Conservation (phyloP, 2,329 filamentous ascomycete genomes). For the Falciphora oryzae region DNA sequence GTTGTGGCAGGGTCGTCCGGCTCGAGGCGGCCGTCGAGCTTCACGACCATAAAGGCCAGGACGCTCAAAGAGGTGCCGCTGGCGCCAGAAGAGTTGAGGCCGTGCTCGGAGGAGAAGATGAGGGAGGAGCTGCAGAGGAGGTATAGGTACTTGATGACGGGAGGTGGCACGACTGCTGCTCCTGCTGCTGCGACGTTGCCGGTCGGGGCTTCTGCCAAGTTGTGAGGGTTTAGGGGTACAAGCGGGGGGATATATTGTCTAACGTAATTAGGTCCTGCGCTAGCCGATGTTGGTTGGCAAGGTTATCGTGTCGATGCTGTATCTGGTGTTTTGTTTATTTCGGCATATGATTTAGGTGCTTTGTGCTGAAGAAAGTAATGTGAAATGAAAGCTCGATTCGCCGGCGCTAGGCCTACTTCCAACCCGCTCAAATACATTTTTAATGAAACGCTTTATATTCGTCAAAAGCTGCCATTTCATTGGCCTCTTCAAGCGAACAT, state of each 20-base stretch:
- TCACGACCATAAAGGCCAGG: constrained; percentile 42
- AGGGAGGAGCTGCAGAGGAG: constrained; percentile 29
- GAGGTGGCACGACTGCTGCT: background rate
- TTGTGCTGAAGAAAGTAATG: too few relatives aligned
- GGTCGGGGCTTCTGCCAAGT: constrained; percentile 19
- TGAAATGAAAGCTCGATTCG: too few relatives aligned
- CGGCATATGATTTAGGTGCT: too few relatives aligned
- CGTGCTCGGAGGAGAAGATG: constrained; percentile 39
- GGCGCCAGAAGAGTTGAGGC: constrained; percentile 36
- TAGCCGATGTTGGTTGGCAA: background rate
- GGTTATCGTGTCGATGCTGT: background rate
- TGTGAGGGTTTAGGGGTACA: constrained; percentile 17
- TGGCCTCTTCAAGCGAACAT: too few relatives aligned
- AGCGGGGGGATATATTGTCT: too few relatives aligned
- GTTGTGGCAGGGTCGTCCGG: constrained; percentile 14
- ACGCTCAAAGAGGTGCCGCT: constrained; percentile 42
- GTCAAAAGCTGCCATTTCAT: too few relatives aligned
- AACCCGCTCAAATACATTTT: too few relatives aligned
- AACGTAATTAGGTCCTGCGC: too few relatives aligned
- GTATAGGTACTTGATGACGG: constrained; percentile 13
- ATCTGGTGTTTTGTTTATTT: background rate
- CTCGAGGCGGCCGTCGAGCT: constrained; percentile 28
- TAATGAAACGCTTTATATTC: too few relatives aligned
- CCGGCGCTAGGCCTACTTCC: too few relatives aligned
- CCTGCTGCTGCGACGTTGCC: background rate